Evolutionary conservation across 2,329 filamentous ascomycete genomes (phyloP).

Genomic region (Pochonia chlamydosporia): DNA sequence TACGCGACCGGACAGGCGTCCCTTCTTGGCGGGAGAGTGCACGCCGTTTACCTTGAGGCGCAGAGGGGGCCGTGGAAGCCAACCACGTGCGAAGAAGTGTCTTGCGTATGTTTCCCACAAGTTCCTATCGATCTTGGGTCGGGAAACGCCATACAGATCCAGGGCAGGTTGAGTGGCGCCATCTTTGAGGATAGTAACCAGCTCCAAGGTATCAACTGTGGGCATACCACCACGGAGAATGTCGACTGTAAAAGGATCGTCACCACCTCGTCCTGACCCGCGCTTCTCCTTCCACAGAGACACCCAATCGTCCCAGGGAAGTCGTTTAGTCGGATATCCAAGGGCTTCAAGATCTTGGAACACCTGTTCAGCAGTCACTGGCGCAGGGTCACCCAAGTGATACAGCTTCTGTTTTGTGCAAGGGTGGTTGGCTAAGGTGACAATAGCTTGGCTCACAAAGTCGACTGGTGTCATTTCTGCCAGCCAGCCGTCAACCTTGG

Average conservation of each 20-base stretch:
- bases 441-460: constrained; percentile 70
- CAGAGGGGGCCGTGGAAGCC: constrained; percentile 60
- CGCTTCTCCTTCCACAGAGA: constrained; percentile 66
- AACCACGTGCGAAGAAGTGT: constrained; percentile 75
- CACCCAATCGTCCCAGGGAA: constrained; percentile 71
- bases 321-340: constrained; percentile 62
- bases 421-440: constrained; percentile 60
- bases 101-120: constrained; percentile 74
- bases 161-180: constrained; percentile 58
- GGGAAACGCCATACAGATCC: constrained; percentile 44
- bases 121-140: constrained; percentile 62
- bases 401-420: constrained; percentile 60
- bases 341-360: constrained; percentile 60
- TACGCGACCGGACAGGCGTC: constrained; percentile 61
- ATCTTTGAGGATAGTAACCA: constrained; percentile 70
- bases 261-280: constrained; percentile 56
- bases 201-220: constrained; percentile 62
- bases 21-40: constrained; percentile 28
- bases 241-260: constrained; percentile 70
- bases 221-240: constrained; percentile 80
- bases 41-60: constrained; percentile 29
- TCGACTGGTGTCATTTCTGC: constrained; percentile 82
- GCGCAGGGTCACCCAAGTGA: constrained; percentile 68
- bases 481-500: constrained; percentile 68
- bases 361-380: constrained; percentile 58